Base-by-base conservation (phyloP, 768 basidiomycete species). In the Trichaptum fuscoviolaceum region DNA sequence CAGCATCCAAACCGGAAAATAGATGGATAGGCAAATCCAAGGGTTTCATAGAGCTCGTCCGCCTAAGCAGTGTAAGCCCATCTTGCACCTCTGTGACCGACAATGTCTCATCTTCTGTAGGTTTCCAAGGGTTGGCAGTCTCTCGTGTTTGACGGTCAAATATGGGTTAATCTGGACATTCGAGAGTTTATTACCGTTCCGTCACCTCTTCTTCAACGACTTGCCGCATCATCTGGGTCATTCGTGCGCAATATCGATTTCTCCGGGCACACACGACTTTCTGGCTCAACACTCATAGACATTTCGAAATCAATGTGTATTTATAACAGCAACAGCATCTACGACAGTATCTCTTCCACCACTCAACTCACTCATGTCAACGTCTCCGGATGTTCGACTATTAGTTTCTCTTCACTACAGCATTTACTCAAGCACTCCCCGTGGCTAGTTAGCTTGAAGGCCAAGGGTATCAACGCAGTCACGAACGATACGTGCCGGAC, bases 81-180 rank as follows among this genome's bases (percentile, higher is more conserved):
- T 60, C 26, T 24, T 12, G 23, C 15, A 7, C 30, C 12, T 6
- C 25, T 12, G 59, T 7, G 18, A 3, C 30, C 12, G 3, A 25
- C 30, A 61, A 69, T 67, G 64, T 17, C 34, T 58, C 42, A 71
- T 68, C 58, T 70, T 3, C 15, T 52, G 20, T 62, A 94, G 91
- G 90, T 93, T 12, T 95, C 90, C 30, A 90, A 85, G 73, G 72
- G 80, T 10, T 96, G 94, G 93, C 87, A 84, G 64, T 74, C 78
- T 1, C 84, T 95, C 52, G 86, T 88, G 26, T 87, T 89, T 70
- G 95, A 96, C 74, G 94, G 94, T 17, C 91, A 94, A 71, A 81
- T 96, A n/a, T 96, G 95, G 95, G 71, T 77, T 58, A 73, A 83
- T 65, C 79, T 92, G 35, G 83, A 91, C 73, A 79, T 94, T 35